Percentiles rank a stretch among this genome's conserved stretches.
phyloP scores from a whole-genome alignment of 129 eudicot genomes.

The Saposhnikovia divaricata region DNA sequence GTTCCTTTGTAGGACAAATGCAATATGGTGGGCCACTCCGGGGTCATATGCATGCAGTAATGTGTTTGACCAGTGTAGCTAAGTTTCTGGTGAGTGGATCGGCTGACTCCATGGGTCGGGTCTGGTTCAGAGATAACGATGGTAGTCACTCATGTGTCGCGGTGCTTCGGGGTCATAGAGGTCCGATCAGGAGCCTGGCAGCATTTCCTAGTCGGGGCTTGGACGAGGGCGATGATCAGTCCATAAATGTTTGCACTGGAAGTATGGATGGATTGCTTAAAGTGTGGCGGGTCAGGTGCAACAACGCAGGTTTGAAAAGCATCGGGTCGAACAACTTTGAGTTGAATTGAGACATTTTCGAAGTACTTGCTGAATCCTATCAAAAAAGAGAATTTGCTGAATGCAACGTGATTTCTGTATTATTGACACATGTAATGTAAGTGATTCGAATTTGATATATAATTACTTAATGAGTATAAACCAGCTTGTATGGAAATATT shows the following conservation, averaged over 20 bases:
- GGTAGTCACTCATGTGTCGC: slow-evolving; percentile 35
- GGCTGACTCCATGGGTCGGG: slow-evolving; percentile 38
- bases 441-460: no score
- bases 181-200: slow-evolving; percentile 33
- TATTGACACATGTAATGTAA: no score
- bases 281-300: slow-evolving; percentile 33
- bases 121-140: slow-evolving; percentile 29
- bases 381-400: no score
- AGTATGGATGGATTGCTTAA: slow-evolving; percentile 45
- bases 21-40: slow-evolving; percentile 37
- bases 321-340: slow-evolving; percentile 24
- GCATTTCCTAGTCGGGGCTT: slow-evolving; percentile 15
- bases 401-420: no score
- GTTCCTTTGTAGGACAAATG: slow-evolving; percentile 30
- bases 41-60: slow-evolving; percentile 50
- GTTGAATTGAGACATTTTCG: not conserved
- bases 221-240: slow-evolving; percentile 24
- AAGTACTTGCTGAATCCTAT: no score
- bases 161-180: slow-evolving; percentile 39
- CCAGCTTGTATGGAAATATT: no score
- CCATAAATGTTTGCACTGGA: slow-evolving; percentile 34
- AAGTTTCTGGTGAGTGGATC: slow-evolving; percentile 38
- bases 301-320: not conserved
- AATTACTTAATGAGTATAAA: no score
- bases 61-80: slow-evolving; percentile 32